Percentiles rank a stretch among this genome's conserved stretches.
Conservation (phyloP, 306 rosid species). For the Geum urbanum region DNA sequence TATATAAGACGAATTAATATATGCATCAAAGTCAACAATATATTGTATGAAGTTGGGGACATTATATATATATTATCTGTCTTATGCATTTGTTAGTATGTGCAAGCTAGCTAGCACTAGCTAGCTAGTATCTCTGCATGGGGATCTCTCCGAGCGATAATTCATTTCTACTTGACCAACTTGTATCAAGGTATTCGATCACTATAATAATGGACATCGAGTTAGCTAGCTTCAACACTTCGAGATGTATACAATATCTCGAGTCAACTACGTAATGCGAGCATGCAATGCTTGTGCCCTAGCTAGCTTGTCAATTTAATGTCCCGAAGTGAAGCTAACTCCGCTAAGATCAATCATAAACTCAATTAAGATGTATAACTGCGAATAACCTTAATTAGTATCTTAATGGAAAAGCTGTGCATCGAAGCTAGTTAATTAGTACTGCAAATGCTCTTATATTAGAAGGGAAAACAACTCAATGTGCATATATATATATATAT, state of each 20-base stretch:
- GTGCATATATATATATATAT: no score
- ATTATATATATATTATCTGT: background rate
- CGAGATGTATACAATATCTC: background rate
- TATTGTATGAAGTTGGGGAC: background rate
- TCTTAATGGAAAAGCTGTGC: no score
- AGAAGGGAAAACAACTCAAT: no score
- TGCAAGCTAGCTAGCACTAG: background rate
- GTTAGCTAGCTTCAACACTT: background rate
- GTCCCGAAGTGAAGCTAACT: background rate
- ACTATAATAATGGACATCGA: background rate
- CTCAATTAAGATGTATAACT: no score
- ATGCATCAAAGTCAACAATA: conserved; percentile 1
- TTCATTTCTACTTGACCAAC: background rate
- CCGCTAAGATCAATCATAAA: background rate
- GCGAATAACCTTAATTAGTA: no score
- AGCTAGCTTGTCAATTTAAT: background rate
- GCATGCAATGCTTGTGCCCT: background rate
- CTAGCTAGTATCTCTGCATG: background rate
- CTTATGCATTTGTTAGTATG: conserved; percentile 1
- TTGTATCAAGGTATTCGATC: background rate
- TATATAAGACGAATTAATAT: background rate
- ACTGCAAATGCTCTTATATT: no score
- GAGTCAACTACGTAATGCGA: background rate
- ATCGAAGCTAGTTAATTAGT: no score
- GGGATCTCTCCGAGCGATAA: background rate